Percentiles rank a stretch among this genome's conserved stretches.
phyloP scores from a whole-genome alignment of 2,329 filamentous ascomycete genomes.

The Chrysosporium queenslandicum region DNA sequence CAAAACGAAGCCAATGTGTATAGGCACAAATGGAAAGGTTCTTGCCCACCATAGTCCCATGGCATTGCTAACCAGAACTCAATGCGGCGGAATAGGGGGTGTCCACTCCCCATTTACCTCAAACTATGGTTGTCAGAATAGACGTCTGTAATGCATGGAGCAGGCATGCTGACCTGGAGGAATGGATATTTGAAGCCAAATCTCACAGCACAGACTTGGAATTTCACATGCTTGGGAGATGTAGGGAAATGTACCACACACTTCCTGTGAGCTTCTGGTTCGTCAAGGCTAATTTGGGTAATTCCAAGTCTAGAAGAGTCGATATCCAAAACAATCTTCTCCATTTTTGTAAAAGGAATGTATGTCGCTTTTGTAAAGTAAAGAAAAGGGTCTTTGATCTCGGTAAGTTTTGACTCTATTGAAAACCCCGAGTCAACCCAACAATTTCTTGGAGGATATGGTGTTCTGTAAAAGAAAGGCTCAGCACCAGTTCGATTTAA shows the following conservation, averaged over 20 bases:
- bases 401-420: slow-evolving; percentile 8
- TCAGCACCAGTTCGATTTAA: slow-evolving; percentile 6
- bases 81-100: neutral
- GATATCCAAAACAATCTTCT: neutral
- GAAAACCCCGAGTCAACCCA: slow-evolving; percentile 13
- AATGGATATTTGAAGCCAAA: neutral
- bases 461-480: slow-evolving; percentile 9
- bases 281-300: too few species aligned
- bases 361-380: slow-evolving; percentile 14
- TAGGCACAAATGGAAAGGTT: slow-evolving; percentile 7
- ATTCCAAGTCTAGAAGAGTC: too few species aligned
- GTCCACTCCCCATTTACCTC: slow-evolving; percentile 1
- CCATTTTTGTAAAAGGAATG: slow-evolving; percentile 15
- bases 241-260: slow-evolving; percentile 3
- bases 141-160: neutral
- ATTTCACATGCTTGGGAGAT: slow-evolving; percentile 3
- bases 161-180: neutral
- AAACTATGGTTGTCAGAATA: slow-evolving; percentile 1
- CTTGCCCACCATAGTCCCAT: slow-evolving; percentile 13
- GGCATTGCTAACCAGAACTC: slow-evolving; percentile 12
- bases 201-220: neutral
- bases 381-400: slow-evolving; percentile 1
- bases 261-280: neutral
- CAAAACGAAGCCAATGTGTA: slow-evolving; percentile 1
- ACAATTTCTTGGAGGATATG: slow-evolving; percentile 8